A percentile compares a stretch with the other conserved stretches of the same genome.
Evolutionary conservation across 129 eudicot species (phyloP).

Genomic region (Helichrysum umbraculigerum): DNA sequence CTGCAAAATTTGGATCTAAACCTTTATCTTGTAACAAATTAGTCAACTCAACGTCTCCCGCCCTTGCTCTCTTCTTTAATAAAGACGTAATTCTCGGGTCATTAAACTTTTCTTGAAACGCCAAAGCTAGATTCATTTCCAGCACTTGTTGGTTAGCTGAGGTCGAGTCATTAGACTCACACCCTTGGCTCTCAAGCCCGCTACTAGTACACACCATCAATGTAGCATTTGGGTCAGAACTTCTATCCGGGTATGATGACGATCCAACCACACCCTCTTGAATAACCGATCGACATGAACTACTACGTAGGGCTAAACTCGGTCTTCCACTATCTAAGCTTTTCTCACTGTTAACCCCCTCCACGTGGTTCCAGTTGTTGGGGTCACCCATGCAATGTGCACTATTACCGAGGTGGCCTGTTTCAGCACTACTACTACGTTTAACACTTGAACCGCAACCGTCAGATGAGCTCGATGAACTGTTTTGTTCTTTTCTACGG

Average conservation of each 20-base stretch:
- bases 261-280: constrained; percentile 83
- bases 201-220: constrained; percentile 76
- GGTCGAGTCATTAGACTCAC: constrained; percentile 79
- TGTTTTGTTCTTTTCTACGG: constrained; percentile 84
- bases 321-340: constrained; percentile 97
- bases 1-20: constrained; percentile 92
- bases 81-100: constrained; percentile 89
- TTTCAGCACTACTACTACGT: constrained; percentile 96
- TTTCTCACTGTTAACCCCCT: constrained; percentile 83
- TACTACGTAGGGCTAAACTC: constrained; percentile 77
- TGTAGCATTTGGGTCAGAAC: constrained; percentile 45
- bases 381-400: constrained; percentile 69
- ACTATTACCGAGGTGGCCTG: constrained; percentile 75
- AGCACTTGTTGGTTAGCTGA: constrained; percentile 63
- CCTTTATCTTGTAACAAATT: constrained; percentile 91
- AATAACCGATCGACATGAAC: constrained; percentile 82
- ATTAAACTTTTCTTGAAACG: constrained; percentile 83
- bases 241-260: constrained; percentile 55
- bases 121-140: constrained; percentile 82
- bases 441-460: constrained; percentile 97
- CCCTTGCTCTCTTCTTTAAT: constrained; percentile 66
- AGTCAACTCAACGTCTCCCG: constrained; percentile 76
- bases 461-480: constrained; percentile 94
- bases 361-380: constrained; percentile 67
- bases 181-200: constrained; percentile 94